Evolutionary conservation across 257 asterid genomes (phyloP).

Genomic region (Handroanthus guayacan): DNA sequence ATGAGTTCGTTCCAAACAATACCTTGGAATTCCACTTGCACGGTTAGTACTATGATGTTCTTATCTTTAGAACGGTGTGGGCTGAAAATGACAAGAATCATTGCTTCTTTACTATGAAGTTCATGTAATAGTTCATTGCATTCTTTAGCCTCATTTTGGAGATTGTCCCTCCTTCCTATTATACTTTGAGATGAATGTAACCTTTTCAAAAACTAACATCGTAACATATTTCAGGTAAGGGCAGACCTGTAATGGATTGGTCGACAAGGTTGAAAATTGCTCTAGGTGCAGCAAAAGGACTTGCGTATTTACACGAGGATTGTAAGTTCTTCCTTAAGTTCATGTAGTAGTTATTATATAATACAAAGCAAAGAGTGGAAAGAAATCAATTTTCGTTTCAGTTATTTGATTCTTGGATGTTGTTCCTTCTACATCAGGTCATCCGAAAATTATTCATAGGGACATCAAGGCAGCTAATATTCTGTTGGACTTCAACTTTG

Average conservation of each 20-base stretch:
- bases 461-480: conserved; percentile 82
- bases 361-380: background rate
- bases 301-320: conserved; percentile 49
- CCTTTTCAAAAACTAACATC: background rate
- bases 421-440: conserved; percentile 50
- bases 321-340: conserved; percentile 33
- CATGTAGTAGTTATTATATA: background rate
- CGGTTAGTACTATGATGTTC: conserved; percentile 42
- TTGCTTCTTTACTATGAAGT: no score
- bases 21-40: conserved; percentile 75
- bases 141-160: background rate
- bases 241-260: conserved; percentile 53
- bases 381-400: background rate
- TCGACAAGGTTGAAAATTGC: conserved; percentile 44
- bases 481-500: conserved; percentile 71
- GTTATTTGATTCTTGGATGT: background rate
- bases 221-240: conserved; percentile 34
- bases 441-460: conserved; percentile 81
- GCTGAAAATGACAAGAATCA: background rate
- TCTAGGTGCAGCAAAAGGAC: conserved; percentile 49
- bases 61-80: background rate
- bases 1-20: conserved; percentile 74
- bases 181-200: background rate
- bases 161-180: background rate
- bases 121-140: background rate